These are phyloP conservation scores for Colletotrichum noveboracense DNA, from an alignment of 2,329 filamentous ascomycete genomes.

Conservation along the genomic window DNA sequence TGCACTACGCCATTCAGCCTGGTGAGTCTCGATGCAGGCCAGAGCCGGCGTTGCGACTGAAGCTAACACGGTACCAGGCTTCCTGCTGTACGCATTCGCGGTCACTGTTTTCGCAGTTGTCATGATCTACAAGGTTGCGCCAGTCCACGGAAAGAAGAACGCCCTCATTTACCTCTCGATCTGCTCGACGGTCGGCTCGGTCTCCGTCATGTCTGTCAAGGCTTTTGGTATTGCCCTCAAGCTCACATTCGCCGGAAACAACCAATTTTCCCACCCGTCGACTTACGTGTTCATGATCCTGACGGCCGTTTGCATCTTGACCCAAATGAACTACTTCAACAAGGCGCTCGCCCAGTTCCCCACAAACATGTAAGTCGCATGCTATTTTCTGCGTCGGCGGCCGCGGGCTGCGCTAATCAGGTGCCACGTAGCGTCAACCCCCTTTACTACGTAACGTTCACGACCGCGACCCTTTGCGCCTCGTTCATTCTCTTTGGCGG, in stretches of 20 bases:
- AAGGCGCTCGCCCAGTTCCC: slow-evolving; percentile 97
- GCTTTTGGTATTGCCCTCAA: slow-evolving; percentile 98
- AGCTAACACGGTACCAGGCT: slow-evolving; percentile 61
- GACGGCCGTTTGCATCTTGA: slow-evolving; percentile 90
- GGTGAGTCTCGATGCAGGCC: slow-evolving; percentile 58
- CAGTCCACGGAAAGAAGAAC: slow-evolving; percentile 90
- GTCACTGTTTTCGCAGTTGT: slow-evolving; percentile 85
- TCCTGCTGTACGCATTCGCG: slow-evolving; percentile 82
- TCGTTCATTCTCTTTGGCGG: slow-evolving; percentile 96
- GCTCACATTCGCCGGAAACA: slow-evolving; percentile 89
- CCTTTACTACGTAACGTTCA: slow-evolving; percentile 97
- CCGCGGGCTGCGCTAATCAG: background rate
- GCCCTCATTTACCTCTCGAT: slow-evolving; percentile 97
- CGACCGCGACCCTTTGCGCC: slow-evolving; percentile 89
- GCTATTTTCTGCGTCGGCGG: background rate
- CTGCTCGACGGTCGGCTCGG: slow-evolving; percentile 94
- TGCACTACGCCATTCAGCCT: slow-evolving; percentile 88
- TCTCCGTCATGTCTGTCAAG: slow-evolving; percentile 99
- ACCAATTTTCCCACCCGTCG: slow-evolving; percentile 93
- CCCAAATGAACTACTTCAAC: slow-evolving; percentile 99
- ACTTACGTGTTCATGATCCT: slow-evolving; percentile 98
- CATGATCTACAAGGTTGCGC: slow-evolving; percentile 97
- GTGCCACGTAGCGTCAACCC: slow-evolving; percentile 76
- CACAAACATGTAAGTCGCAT: slow-evolving; percentile 84
- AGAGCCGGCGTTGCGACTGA: background rate